Conservation (phyloP, 179 eudicot species). For the Carnegiea gigantea region DNA sequence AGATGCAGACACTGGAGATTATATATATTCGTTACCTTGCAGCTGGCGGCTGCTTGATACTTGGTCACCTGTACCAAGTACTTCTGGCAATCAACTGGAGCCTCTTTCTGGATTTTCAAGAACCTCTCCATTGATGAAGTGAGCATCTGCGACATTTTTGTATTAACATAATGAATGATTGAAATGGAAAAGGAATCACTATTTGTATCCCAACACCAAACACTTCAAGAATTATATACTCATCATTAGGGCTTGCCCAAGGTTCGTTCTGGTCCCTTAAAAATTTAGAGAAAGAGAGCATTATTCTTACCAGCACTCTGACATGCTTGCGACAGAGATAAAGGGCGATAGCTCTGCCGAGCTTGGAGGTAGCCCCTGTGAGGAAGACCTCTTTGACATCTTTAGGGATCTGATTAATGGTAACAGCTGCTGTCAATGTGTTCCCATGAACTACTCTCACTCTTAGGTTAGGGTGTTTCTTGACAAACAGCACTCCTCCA, state of each 20-base stretch:
- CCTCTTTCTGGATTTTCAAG: constrained; percentile 63
- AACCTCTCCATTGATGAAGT: constrained; percentile 76
- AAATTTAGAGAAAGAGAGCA: not conserved
- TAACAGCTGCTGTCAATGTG: constrained; percentile 87
- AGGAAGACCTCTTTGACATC: constrained; percentile 74
- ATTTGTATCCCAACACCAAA: too few species aligned
- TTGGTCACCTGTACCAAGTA: constrained; percentile 83
- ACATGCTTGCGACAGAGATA: constrained; percentile 63
- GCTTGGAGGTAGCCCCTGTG: constrained; percentile 90
- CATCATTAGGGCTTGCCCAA: too few species aligned
- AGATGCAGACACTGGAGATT: not conserved
- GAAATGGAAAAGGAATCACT: too few species aligned
- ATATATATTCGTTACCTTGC: constrained; percentile 52
- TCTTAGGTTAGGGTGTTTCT: constrained; percentile 72
- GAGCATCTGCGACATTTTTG: constrained; percentile 61
- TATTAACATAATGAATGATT: not conserved
- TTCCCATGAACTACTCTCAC: constrained; percentile 95
- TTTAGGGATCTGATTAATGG: constrained; percentile 57
- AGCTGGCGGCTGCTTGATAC: constrained; percentile 64
- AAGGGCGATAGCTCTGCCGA: constrained; percentile 91
- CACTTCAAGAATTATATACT: too few species aligned
- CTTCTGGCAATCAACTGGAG: constrained; percentile 56
- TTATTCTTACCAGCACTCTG: constrained; percentile 64
- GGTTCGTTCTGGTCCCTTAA: too few species aligned
- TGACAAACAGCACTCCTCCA: constrained; percentile 78